Conservation (phyloP, 2,329 filamentous ascomycete genomes). For the Tolypocladium tundrense region DNA sequence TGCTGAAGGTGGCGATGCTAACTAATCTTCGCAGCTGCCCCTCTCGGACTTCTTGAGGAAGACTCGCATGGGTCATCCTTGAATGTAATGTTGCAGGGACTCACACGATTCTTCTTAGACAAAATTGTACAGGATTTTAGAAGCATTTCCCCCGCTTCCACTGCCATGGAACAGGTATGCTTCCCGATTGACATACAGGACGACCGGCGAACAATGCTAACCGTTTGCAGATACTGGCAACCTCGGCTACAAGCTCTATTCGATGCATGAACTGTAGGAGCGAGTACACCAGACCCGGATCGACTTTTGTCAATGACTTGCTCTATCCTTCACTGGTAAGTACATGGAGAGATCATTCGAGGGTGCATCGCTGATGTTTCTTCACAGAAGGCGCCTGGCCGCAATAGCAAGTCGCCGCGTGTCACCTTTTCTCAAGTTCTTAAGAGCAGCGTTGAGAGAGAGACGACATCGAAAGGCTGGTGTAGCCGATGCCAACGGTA, state of each 20-base stretch:
- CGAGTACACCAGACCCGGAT: slow-evolving; percentile 71
- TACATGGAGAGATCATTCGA: background rate
- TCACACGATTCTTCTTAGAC: slow-evolving; percentile 78
- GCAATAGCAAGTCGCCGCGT: slow-evolving; percentile 41
- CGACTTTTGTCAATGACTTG: slow-evolving; percentile 75
- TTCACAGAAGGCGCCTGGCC: slow-evolving; percentile 32
- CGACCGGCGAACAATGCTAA: background rate
- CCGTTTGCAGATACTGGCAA: slow-evolving; percentile 43
- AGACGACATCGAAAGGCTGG: slow-evolving; percentile 85
- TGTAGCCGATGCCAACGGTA: slow-evolving; percentile 86
- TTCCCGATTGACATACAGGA: slow-evolving; percentile 9
- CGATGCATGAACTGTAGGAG: slow-evolving; percentile 79
- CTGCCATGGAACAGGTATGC: slow-evolving; percentile 59
- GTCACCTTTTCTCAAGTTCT: slow-evolving; percentile 79
- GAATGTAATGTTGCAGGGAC: slow-evolving; percentile 72
- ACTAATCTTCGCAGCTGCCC: slow-evolving; percentile 40
- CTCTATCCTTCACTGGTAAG: slow-evolving; percentile 54
- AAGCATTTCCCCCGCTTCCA: slow-evolving; percentile 50
- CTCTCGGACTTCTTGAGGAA: slow-evolving; percentile 76
- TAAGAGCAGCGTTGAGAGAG: slow-evolving; percentile 85
- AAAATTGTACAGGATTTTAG: slow-evolving; percentile 70
- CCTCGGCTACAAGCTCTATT: slow-evolving; percentile 62
- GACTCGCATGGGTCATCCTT: slow-evolving; percentile 63
- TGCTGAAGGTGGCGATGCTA: background rate
- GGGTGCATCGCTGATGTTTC: background rate